Evolutionary conservation across 163 green algal species (phyloP).

Genomic region (Scenedesmus sp.): DNA sequence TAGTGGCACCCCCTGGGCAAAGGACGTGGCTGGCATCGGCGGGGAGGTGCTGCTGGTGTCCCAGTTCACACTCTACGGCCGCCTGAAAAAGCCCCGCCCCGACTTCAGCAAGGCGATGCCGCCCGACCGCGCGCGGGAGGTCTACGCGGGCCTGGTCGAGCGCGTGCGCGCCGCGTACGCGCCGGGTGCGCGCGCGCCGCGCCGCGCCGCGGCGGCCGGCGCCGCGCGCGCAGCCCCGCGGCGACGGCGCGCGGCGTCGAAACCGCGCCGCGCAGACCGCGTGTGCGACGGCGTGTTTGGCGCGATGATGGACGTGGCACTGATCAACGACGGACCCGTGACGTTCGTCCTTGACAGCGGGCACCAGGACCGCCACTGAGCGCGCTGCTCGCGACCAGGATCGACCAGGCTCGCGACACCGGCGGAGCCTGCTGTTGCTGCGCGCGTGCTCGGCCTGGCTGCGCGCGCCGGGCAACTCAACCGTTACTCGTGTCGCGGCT

Average conservation of each 20-base stretch:
- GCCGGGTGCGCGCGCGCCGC: slow-evolving; percentile 5
- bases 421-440: too few species aligned
- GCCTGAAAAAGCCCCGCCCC: slow-evolving; percentile 50
- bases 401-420: too few species aligned
- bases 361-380: slow-evolving; percentile 19
- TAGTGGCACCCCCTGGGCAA: slow-evolving; percentile 46
- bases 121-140: slow-evolving; percentile 26
- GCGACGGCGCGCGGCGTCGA: too few species aligned
- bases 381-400: too few species aligned
- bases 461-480: too few species aligned
- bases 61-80: slow-evolving; percentile 56
- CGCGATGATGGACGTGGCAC: slow-evolving; percentile 57
- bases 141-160: slow-evolving; percentile 16
- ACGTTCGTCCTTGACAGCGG: slow-evolving; percentile 51
- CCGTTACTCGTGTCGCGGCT: too few species aligned
- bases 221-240: too few species aligned
- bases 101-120: slow-evolving; percentile 51
- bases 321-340: slow-evolving; percentile 58
- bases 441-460: too few species aligned
- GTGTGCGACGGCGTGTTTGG: slow-evolving; percentile 56
- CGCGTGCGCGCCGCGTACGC: slow-evolving; percentile 31
- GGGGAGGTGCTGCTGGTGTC: slow-evolving; percentile 51
- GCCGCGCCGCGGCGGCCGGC: too few species aligned
- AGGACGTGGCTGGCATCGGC: slow-evolving; percentile 38
- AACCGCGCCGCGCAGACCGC: slow-evolving; percentile 3